Evolutionary conservation across 163 green algal genomes (phyloP).

Genomic region (Scenedesmus sp.): DNA sequence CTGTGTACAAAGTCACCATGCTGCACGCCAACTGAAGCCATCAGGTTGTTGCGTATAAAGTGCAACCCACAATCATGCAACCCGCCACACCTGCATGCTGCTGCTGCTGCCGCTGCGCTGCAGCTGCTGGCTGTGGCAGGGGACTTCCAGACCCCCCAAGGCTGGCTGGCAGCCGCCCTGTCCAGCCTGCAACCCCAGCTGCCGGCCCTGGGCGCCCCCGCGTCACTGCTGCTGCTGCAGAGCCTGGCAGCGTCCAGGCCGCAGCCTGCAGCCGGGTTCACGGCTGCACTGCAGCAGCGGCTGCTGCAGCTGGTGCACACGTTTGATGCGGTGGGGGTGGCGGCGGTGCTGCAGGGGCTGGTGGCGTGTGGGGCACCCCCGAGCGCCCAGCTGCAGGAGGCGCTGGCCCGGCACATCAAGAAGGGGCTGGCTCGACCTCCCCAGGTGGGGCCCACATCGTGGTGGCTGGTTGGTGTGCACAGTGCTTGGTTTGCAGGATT

Average conservation of each 20-base stretch:
- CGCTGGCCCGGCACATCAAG: slow-evolving; percentile 15
- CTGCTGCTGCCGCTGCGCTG: not conserved
- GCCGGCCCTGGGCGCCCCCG: not conserved
- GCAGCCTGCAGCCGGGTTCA: not conserved
- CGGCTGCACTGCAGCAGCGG: not conserved
- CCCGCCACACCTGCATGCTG: no score
- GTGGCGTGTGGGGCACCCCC: not conserved
- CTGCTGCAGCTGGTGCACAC: slow-evolving; percentile 27
- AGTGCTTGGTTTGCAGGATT: no score
- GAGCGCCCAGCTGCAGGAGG: not conserved
- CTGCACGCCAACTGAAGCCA: no score
- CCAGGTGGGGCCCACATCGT: not conserved
- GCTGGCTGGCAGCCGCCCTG: not conserved
- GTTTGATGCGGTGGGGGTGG: slow-evolving; percentile 35
- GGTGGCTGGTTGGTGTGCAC: no score
- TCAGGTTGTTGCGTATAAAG: no score
- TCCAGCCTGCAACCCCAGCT: slow-evolving; percentile 14
- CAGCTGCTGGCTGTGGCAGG: slow-evolving; percentile 39
- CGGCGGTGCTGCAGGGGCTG: slow-evolving; percentile 12
- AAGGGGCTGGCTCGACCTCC: not conserved
- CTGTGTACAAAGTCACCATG: no score
- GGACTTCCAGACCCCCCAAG: not conserved
- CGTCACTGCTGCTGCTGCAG: not conserved
- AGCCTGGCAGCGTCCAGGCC: not conserved
- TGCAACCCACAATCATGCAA: no score